Evolutionary conservation across 164 flowering plant species (phyloP).

Genomic region (Chimonanthus salicifolius): DNA sequence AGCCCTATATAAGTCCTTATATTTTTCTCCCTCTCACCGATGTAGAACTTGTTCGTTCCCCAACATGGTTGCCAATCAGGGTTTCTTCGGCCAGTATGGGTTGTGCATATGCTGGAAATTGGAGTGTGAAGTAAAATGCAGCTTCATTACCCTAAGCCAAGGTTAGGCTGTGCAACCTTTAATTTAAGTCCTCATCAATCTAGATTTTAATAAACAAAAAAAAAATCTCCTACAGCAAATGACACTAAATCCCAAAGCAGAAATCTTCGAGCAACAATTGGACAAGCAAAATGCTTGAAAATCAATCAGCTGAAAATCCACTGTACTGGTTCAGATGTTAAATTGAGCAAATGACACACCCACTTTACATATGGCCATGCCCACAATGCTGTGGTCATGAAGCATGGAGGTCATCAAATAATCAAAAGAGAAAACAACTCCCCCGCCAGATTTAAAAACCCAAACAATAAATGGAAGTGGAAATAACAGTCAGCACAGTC

Average conservation of each 20-base stretch:
- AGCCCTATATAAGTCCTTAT: too few species aligned
- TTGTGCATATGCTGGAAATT: too few species aligned
- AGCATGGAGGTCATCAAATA: neutral
- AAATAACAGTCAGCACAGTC: conserved; percentile 7
- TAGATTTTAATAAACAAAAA: neutral
- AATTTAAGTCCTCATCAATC: neutral
- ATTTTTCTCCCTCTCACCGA: too few species aligned
- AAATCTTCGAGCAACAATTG: neutral
- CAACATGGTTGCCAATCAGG: neutral
- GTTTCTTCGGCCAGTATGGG: too few species aligned
- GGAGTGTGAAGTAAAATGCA: neutral
- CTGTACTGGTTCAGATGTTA: neutral
- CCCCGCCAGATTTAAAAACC: conserved; percentile 3
- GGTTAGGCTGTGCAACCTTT: neutral
- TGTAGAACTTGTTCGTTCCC: too few species aligned
- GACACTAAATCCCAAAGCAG: neutral
- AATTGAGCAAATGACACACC: neutral
- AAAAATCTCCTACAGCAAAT: neutral
- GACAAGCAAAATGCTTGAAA: neutral
- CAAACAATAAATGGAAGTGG: neutral
- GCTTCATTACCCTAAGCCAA: neutral
- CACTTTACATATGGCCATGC: neutral
- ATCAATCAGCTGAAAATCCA: neutral
- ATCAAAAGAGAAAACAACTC: conserved; percentile 2
- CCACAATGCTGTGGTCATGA: conserved; percentile 1